Evolutionary conservation across 2,329 filamentous ascomycete species (phyloP).

Genomic region (Fusarium denticulatum): DNA sequence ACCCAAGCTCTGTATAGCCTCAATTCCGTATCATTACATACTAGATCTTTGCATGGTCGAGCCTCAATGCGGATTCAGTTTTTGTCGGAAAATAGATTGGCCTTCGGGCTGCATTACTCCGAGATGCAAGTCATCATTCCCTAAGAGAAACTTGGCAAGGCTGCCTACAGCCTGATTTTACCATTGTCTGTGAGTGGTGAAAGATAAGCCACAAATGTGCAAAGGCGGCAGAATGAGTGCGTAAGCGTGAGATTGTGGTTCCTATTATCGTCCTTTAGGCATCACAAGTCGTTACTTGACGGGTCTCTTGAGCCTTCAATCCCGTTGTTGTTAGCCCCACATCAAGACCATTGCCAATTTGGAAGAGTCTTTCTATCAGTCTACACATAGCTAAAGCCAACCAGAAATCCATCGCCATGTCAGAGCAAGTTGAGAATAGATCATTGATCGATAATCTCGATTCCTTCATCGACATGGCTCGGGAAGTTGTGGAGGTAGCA

Average conservation of each 20-base stretch:
- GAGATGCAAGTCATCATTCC: neutral
- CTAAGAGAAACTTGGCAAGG: neutral
- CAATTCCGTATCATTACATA: fast-evolving
- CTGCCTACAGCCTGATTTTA: neutral
- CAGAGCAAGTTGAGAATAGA: fast-evolving
- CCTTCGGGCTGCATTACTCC: too few relatives aligned
- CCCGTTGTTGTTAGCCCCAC: neutral
- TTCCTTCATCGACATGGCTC: neutral
- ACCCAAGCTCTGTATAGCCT: neutral
- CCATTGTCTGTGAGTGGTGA: neutral
- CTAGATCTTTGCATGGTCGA: fast-evolving
- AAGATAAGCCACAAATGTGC: neutral
- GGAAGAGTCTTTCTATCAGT: neutral
- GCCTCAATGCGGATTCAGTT: too few relatives aligned
- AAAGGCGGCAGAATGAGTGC: neutral
- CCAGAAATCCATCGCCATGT: neutral
- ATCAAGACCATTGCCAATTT: neutral
- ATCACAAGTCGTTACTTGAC: fast-evolving
- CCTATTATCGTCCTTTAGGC: fast-evolving
- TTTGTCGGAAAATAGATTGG: fast-evolving
- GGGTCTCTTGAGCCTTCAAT: neutral
- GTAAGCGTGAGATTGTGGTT: neutral
- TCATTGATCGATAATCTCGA: neutral
- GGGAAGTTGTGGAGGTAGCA: neutral
- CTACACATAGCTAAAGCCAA: fast-evolving